Base-by-base conservation (phyloP, 2,329 filamentous ascomycete species). In the Penicillium sp. region DNA sequence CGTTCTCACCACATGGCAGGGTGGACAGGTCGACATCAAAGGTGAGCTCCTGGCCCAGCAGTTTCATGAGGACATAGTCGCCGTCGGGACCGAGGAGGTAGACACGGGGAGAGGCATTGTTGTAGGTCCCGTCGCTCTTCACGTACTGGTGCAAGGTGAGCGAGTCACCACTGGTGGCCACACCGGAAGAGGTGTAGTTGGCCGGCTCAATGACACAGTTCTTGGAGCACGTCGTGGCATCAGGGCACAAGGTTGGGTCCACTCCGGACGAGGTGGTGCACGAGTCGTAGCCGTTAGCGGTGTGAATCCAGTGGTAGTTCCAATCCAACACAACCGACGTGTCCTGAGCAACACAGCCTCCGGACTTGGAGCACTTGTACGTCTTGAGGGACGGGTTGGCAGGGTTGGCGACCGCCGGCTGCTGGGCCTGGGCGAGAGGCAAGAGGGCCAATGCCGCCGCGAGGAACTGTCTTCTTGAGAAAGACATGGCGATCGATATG, bases 11-110 rank as follows among this genome's bases (percentile, higher is more conserved):
- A 59, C 85, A 88, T 52, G 79, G 78, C 25, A 85, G 72, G 57
- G 79, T 76, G 39, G 82, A 85, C 36, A 86, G 80, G 62, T 88
- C 84, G 29, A 86, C 83, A 50, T 86, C 83, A 54, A 87, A 86
- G 47, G 81, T 83, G 68, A 88, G 82, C 67, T 88, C 84, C 59
- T 83, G 76, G 67, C 80, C 80, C 43, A 81, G 71, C 45, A 86
- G 73, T 43, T 80, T 74, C 68, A 86, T 82, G 63, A 77, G 76
- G 69, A 85, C 71, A 66, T 87, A 87, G 43, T 76, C 76, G 56
- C 73, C 73, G 46, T 82, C 77, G 45, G 73, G 69, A 56, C 77
- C 76, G 72, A 87, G 78, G 47, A 87, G 74, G 65, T 85, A 87
- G 28, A 83, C 70, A 57, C 84, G 79, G 46, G 80, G 73, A 43